Evolutionary conservation across 2,329 filamentous ascomycete species (phyloP).

Genomic region (Pseudogymnoascus sp.): DNA sequence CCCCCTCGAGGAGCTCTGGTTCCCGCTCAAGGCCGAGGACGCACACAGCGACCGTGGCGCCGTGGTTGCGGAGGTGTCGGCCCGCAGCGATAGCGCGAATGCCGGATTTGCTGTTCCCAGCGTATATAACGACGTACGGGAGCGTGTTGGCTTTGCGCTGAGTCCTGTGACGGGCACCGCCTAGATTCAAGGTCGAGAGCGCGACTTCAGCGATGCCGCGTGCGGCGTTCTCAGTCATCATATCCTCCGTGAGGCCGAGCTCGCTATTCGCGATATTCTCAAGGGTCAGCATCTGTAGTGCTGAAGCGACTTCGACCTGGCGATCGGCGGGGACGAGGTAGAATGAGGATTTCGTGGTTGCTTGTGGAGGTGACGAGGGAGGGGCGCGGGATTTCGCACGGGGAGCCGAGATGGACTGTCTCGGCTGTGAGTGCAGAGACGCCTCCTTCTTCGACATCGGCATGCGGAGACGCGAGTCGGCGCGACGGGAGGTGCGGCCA

Average conservation of each 20-base stretch:
- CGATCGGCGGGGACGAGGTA: conserved; percentile 47
- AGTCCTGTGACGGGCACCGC: conserved; percentile 23
- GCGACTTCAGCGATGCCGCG: conserved; percentile 81
- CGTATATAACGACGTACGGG: conserved; percentile 60
- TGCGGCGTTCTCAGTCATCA: conserved; percentile 87
- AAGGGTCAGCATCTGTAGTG: conserved; percentile 82
- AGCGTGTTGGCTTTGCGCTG: conserved; percentile 31
- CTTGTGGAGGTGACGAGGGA: conserved; percentile 19
- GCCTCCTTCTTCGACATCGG: background rate
- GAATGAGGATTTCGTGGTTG: conserved; percentile 30
- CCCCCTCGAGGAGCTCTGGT: conserved; percentile 67
- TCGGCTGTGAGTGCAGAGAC: conserved; percentile 20
- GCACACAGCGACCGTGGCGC: conserved; percentile 71
- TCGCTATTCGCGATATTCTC: conserved; percentile 87
- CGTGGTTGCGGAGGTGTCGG: conserved; percentile 77
- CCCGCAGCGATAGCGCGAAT: conserved; percentile 77
- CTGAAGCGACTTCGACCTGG: conserved; percentile 53
- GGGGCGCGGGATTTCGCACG: conserved; percentile 30
- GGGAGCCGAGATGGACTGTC: conserved; percentile 20
- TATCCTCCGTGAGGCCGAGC: conserved; percentile 75
- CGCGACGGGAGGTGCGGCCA: conserved; percentile 35
- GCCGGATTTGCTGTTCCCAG: conserved; percentile 89
- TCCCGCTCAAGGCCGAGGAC: conserved; percentile 79
- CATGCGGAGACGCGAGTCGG: conserved; percentile 28
- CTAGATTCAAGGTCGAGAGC: conserved; percentile 52